Conservation (phyloP, 257 asterid species). For the Fraxinus americana region DNA sequence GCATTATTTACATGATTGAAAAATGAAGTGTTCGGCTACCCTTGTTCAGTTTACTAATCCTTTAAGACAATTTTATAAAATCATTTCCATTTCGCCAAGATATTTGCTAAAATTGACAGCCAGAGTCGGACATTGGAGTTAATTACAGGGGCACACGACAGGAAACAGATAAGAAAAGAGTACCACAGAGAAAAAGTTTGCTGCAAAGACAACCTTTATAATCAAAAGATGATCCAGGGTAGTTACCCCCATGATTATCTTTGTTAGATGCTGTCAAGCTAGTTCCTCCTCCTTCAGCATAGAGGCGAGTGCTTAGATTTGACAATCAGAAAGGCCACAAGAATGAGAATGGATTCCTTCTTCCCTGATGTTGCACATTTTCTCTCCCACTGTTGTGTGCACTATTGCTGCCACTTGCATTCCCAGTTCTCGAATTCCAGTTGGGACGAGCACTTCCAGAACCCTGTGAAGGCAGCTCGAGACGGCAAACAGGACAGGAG, state of each 20-base stretch:
- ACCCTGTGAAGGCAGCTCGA: slow-evolving; percentile 52
- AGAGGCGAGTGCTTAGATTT: slow-evolving; percentile 42
- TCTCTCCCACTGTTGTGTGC: slow-evolving; percentile 45
- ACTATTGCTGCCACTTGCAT: slow-evolving; percentile 31
- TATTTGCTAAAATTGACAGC: slow-evolving; percentile 21
- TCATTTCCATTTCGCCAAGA: slow-evolving; percentile 18
- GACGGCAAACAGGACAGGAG: slow-evolving; percentile 80
- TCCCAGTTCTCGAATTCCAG: slow-evolving; percentile 39
- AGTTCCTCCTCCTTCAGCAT: slow-evolving; percentile 40
- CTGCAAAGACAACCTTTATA: slow-evolving; percentile 32
- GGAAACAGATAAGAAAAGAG: slow-evolving; percentile 2
- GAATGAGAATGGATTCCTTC: slow-evolving; percentile 84
- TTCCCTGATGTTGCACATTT: slow-evolving; percentile 51
- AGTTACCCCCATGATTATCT: slow-evolving; percentile 29
- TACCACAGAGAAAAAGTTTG: slow-evolving; percentile 8
- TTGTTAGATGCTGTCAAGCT: slow-evolving; percentile 43
- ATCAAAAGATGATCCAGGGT: slow-evolving; percentile 44
- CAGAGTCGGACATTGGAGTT: background rate
- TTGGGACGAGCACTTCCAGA: slow-evolving; percentile 41
- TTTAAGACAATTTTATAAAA: slow-evolving; percentile 9
- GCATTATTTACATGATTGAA: no score
- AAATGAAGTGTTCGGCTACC: background rate
- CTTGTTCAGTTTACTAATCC: background rate
- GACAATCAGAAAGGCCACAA: slow-evolving; percentile 69
- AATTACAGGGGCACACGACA: slow-evolving; percentile 22